Conservation (phyloP, 2,329 filamentous ascomycete species). For the Fusarium dimerum region DNA sequence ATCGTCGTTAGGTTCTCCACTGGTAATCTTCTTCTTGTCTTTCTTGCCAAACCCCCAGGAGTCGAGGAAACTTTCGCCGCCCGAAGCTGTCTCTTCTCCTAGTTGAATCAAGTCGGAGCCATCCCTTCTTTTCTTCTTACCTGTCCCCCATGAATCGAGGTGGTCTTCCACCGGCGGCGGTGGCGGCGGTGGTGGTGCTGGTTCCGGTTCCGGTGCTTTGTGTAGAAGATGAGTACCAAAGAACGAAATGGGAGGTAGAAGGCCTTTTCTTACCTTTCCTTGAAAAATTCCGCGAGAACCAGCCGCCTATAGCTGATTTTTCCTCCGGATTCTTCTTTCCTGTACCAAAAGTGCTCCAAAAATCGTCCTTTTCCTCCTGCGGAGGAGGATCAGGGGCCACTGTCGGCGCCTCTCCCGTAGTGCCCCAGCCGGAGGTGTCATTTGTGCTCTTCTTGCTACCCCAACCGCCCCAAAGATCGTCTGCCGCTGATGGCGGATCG, state of each 20-base stretch:
- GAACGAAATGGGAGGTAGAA: conserved; percentile 10
- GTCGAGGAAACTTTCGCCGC: conserved; percentile 55
- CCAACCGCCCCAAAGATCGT: conserved; percentile 31
- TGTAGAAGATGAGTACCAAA: conserved; percentile 10
- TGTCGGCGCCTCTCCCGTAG: conserved; percentile 18
- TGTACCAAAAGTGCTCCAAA: conserved; percentile 27
- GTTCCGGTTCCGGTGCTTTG: conserved; percentile 10
- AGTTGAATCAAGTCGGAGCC: conserved; percentile 39
- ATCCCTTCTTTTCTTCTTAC: conserved; percentile 46
- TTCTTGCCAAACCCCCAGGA: conserved; percentile 59
- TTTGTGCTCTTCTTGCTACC: conserved; percentile 35
- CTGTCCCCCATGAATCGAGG: conserved; percentile 30
- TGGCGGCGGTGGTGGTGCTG: neutral
- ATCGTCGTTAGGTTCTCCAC: conserved; percentile 46
- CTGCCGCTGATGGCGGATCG: conserved; percentile 23
- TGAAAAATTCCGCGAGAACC: conserved; percentile 23
- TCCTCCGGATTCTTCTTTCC: conserved; percentile 25
- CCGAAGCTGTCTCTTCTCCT: conserved; percentile 35
- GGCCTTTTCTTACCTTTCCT: conserved; percentile 28
- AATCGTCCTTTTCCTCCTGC: conserved; percentile 23
- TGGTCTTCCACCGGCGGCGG: conserved; percentile 12
- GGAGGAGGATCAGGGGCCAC: conserved; percentile 25
- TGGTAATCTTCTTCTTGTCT: conserved; percentile 42
- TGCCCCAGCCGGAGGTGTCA: conserved; percentile 27
- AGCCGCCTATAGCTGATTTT: conserved; percentile 15